Percentiles rank a stretch among this genome's conserved stretches.
phyloP scores from a whole-genome alignment of 225 moss, liverwort and hornwort species.

The Asterella californica region DNA sequence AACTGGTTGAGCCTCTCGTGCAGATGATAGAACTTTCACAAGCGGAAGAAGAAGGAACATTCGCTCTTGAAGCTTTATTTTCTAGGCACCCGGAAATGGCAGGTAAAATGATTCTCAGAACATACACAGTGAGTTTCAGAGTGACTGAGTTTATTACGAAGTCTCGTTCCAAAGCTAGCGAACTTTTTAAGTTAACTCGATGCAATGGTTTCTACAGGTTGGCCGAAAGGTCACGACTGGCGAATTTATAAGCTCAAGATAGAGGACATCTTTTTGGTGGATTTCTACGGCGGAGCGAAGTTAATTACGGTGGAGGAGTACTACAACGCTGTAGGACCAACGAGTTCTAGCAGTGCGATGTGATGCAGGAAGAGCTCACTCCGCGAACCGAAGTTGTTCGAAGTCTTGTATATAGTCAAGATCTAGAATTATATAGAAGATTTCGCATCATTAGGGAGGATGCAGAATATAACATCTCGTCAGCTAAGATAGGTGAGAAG shows the following conservation, averaged over 20 bases:
- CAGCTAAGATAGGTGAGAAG: no score
- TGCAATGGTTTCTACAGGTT: slow-evolving; percentile 36
- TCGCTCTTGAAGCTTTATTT: slow-evolving; percentile 74
- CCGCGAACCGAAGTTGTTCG: not conserved
- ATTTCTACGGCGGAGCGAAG: slow-evolving; percentile 88
- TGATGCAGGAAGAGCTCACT: not conserved
- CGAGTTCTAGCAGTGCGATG: not conserved
- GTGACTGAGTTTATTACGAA: no score
- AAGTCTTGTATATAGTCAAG: not conserved
- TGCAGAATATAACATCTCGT: not conserved
- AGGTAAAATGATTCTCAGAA: slow-evolving; percentile 33
- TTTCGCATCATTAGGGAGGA: not conserved
- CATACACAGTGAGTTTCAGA: no score
- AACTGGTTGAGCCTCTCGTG: not conserved
- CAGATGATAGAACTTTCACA: slow-evolving; percentile 62
- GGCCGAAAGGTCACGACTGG: slow-evolving; percentile 82
- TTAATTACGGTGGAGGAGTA: slow-evolving; percentile 69
- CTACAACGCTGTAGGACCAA: slow-evolving; percentile 30
- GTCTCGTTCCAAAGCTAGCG: no score
- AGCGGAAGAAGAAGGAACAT: slow-evolving; percentile 53
- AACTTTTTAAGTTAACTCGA: no score
- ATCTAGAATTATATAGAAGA: no score
- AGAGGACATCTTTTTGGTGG: slow-evolving; percentile 71
- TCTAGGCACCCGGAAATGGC: slow-evolving; percentile 95
- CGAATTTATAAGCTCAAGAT: slow-evolving; percentile 87